phyloP scores from a whole-genome alignment of 73 alveolate species.

The Blepharisma stoltei region DNA sequence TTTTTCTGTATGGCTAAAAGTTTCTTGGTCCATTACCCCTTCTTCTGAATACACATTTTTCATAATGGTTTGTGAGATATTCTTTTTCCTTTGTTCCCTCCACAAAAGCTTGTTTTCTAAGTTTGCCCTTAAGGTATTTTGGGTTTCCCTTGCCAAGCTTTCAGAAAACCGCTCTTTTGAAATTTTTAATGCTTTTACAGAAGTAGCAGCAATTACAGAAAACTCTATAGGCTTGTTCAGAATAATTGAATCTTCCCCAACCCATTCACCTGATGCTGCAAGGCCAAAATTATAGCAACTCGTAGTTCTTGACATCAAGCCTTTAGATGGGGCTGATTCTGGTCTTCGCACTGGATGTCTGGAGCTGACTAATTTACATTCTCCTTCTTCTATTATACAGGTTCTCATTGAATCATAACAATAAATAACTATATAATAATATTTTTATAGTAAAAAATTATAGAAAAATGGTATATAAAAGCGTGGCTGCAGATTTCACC shows the following conservation, averaged over 20 bases:
- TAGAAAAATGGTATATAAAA: too few species aligned
- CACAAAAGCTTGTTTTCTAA: neutral
- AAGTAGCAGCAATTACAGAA: constrained; percentile 24
- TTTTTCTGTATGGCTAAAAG: constrained; percentile 7
- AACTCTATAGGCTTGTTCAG: constrained; percentile 22
- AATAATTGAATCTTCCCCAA: constrained; percentile 26
- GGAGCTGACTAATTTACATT: neutral
- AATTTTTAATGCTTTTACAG: constrained; percentile 20
- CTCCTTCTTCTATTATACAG: constrained; percentile 19
- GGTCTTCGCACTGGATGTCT: neutral
- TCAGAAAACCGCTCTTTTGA: constrained; percentile 8
- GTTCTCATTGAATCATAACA: too few species aligned
- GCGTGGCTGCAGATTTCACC: neutral
- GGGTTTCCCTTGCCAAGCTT: constrained; percentile 19
- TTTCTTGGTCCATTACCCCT: neutral
- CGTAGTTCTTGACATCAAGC: constrained; percentile 16
- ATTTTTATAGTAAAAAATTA: too few species aligned
- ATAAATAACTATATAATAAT: too few species aligned
- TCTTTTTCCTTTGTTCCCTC: constrained; percentile 17
- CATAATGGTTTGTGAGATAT: neutral
- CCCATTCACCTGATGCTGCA: constrained; percentile 19
- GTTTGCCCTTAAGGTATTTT: neutral
- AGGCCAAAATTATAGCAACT: constrained; percentile 21
- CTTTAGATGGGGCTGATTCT: neutral
- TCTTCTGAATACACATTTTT: neutral